Evolutionary conservation across 2,329 filamentous ascomycete genomes (phyloP), one percentile per base, ranked within the genome.

Genomic region (Scedosporium boydii): DNA sequence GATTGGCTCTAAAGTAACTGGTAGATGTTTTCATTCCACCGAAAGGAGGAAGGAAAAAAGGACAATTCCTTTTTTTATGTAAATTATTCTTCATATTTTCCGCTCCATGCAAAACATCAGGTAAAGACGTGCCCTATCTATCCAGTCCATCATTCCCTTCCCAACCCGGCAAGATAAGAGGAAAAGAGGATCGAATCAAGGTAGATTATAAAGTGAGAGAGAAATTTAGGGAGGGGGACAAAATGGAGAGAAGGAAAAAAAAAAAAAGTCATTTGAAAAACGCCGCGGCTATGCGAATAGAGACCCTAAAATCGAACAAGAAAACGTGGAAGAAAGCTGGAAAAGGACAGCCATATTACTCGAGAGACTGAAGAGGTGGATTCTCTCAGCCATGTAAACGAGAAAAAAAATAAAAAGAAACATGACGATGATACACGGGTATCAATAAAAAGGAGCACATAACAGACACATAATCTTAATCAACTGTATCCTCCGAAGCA

Each of bases 401-500:
- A 12, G 3, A 14, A 23, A 12, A 14, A 3, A 14, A 23, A 23
- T n/a, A n/a, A 3, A 23, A 29, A 26, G 10, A 27, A 55, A 55
- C 18, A 55, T 55, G 51, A 7, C 34, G 23, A 29, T 57, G 18
- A 27, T 26, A 57, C 23, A 38, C 23, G 29, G 53, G 44, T 48
- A 58, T 10, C 56, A 34, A 57, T 21, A 61, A 23, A 61, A 61
- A 16, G 56, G 16, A 55, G 41, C 41, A 51, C 29, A 59, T 57
- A 14, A 62, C 16, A 23, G 4, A 1, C 29, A 18, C 38, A 38
- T 34, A 23, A 55, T 6, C 44, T 42, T 59, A 66, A 62, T 67
- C 64, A 21, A 66, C 58, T 26, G 64, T 63, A 63, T 65, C 60
- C n/a, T 62, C 64, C 38, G 63, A 58, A 23, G 58, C 61, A 18